Evolutionary conservation across 257 asterid species (phyloP).

Genomic region (Solanum medicagineum): DNA sequence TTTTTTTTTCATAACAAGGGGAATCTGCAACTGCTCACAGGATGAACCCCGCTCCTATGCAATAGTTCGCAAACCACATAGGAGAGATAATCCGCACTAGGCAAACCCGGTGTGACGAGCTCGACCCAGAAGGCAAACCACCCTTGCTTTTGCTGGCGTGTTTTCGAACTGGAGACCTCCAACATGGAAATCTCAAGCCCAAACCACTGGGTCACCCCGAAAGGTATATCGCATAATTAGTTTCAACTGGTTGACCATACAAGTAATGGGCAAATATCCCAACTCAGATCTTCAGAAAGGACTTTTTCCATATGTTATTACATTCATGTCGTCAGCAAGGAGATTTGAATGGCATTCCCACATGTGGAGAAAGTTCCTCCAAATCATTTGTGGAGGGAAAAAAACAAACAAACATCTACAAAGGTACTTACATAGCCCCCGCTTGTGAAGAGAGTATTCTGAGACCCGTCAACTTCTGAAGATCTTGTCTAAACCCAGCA

Average conservation of each 20-base stretch:
- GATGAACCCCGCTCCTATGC: too few species aligned
- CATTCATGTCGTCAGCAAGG: background rate
- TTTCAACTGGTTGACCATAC: background rate
- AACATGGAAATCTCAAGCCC: too few species aligned
- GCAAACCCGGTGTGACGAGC: too few species aligned
- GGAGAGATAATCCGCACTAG: too few species aligned
- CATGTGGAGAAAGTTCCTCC: background rate
- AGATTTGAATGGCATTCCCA: background rate
- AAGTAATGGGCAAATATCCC: background rate
- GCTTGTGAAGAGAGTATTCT: background rate
- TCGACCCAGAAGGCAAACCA: too few species aligned
- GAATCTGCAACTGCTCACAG: too few species aligned
- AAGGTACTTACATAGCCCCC: background rate
- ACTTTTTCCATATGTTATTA: background rate
- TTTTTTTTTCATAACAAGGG: too few species aligned
- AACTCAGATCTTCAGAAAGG: background rate
- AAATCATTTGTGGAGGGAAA: background rate
- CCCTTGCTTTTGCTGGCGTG: too few species aligned
- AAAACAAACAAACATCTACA: background rate
- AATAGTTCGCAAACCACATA: too few species aligned
- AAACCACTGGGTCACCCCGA: too few species aligned
- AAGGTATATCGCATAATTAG: background rate
- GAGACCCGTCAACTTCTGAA: background rate
- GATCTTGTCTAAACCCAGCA: background rate
- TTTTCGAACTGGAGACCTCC: too few species aligned